Percentiles rank a stretch among this genome's conserved stretches.
phyloP scores from a whole-genome alignment of 169 alveolate species.

The Haemoproteus tartakovskyi region DNA sequence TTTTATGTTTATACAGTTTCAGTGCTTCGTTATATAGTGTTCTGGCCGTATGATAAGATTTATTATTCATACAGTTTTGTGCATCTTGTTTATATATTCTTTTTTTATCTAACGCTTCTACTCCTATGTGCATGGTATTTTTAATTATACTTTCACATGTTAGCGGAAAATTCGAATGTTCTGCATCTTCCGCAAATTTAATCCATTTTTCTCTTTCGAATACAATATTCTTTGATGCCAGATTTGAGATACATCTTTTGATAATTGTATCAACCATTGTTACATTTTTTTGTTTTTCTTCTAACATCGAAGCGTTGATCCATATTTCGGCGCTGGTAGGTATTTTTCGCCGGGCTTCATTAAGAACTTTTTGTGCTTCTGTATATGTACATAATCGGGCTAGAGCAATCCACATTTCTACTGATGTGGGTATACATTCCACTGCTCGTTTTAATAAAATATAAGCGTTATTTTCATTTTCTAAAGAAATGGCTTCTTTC shows the following conservation, averaged over 20 bases:
- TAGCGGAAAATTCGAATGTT: conserved; percentile 78
- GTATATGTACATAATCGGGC: conserved; percentile 95
- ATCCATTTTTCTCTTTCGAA: conserved; percentile 89
- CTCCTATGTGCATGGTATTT: conserved; percentile 77
- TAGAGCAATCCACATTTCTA: conserved; percentile 97
- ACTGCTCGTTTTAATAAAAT: conserved; percentile 94
- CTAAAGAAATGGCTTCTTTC: conserved; percentile 95
- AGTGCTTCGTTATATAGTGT: conserved; percentile 84
- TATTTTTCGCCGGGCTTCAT: conserved; percentile 95
- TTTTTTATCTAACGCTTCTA: conserved; percentile 75
- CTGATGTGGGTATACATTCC: conserved; percentile 97
- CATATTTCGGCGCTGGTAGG: conserved; percentile 95
- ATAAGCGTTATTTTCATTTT: conserved; percentile 92
- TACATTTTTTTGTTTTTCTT: conserved; percentile 90
- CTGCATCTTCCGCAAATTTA: conserved; percentile 89
- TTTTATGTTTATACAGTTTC: conserved; percentile 81
- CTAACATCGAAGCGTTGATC: conserved; percentile 96
- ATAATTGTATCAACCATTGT: conserved; percentile 83
- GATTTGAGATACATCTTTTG: conserved; percentile 83
- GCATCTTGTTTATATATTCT: conserved; percentile 81
- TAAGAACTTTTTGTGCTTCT: conserved; percentile 94
- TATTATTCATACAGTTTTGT: conserved; percentile 78
- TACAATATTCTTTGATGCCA: conserved; percentile 80
- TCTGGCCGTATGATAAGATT: conserved; percentile 86
- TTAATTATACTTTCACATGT: conserved; percentile 90